Evolutionary conservation across 2,329 filamentous ascomycete species (phyloP), one percentile per base, ranked within the genome.

Genomic region (Fusarium sp.): DNA sequence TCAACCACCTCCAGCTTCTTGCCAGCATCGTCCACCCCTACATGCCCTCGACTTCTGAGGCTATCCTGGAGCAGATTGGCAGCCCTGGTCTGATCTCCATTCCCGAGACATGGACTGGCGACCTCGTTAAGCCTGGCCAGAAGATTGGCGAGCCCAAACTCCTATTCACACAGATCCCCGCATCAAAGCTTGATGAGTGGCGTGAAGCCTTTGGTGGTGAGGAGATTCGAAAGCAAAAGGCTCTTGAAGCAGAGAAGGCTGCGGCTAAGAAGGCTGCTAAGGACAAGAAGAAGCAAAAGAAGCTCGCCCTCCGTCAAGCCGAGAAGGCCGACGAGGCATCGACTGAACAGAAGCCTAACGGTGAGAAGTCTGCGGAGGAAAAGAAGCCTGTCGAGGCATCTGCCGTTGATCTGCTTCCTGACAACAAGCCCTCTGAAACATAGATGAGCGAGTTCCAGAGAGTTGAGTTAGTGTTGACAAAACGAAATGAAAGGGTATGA

Each of bases 161-260:
- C 40, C 84, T 97, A 31, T 97, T 97, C 80, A 87, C 87, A n/a
- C 87, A 86, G 53, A 97, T 97, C 74, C 91, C 94, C 67, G 84
- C 90, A 11, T 90, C 92, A 78, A 95, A 94, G 82, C 89, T 91
- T 45, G 88, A 91, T 50, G 91, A 95, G 77, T 97, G 94, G 94
- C 89, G 91, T 59, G 87, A 91, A 66, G 85, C 87, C 70, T 97
- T 90, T 71, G 88, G 92, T 66, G 84, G 84, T n/a, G 82, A 84
- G 72, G 83, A 85, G 73, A 83, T 89, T 39, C 90, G 90, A 74
- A 91, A 91, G 73, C 89, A 91, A 69, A 91, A 91, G 74, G 90
- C 87, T 41, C 82, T 85, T 66, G 83, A 81, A 48, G 80, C 81
- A 4, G 81, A 81, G 61, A 84, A 84, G 75, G 80, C 81, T 1